Base-by-base conservation (phyloP, 73 alveolate species). In the Chromera velia region DNA sequence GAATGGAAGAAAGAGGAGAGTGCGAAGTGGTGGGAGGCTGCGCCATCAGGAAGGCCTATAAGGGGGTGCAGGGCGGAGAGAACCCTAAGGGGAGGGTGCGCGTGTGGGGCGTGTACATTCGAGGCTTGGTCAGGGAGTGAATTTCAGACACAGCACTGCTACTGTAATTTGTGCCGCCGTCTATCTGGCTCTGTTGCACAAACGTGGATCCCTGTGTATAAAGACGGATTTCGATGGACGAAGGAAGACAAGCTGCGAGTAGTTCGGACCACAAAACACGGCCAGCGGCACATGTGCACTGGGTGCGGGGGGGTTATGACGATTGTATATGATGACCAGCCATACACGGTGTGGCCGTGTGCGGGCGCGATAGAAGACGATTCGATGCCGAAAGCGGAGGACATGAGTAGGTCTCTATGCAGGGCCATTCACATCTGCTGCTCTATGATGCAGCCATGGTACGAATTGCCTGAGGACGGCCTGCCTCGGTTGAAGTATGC, bases 361-460 rank as follows among this genome's bases (percentile, higher is more conserved):
- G 85, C 85, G 0, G 85, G 85, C 17, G 64, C 79, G 28, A 7
- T 78, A 34, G 85, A 67, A 24, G 83, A 76, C 55, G 28, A 32
- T 17, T 32, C 64, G 76, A 22, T 64, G 0, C 24, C 9, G n/a
- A 24, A 13, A 24, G 29, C 30, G 28, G 31, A 0, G n/a, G 40
- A 0, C 18, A 7, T 10, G 22, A 34, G 0, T 10, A 7, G 40
- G 46, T 17, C 65, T 46, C 34, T 75, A 76, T 76, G 67, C 67
- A 73, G 85, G 9, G 85, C 69, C 48, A 78, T 78, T 32, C 85
- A 78, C 73, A 78, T 78, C 46, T 78, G 85, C 45, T 78, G 85
- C 34, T 71, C 85, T 34, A 68, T 40, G 73, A 78, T 78, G 85
- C 85, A 78, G n/a, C 63, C 33, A 27, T 78, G 85, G 85, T 78